Conservation (phyloP, 1,284 basidiomycete species). For the Malassezia pachydermatis region DNA sequence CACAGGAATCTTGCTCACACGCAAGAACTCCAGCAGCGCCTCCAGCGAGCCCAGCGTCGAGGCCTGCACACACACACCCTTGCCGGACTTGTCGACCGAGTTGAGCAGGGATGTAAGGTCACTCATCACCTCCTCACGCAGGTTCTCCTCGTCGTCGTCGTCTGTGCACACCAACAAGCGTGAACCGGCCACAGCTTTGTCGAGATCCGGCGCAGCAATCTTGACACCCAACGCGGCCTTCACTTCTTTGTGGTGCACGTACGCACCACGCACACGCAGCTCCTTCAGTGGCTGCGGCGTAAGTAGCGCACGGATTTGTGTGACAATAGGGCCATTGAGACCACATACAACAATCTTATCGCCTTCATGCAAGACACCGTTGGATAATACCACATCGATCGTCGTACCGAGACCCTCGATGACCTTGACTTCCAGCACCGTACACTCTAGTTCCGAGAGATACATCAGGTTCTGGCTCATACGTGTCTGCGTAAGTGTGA, state of each 20-base stretch:
- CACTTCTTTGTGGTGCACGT: conserved; percentile 96
- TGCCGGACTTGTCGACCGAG: conserved; percentile 85
- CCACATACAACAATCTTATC: conserved; percentile 95
- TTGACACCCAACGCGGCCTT: conserved; percentile 97
- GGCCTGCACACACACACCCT: conserved; percentile 94
- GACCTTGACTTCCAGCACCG: conserved; percentile 98
- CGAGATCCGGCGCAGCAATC: conserved; percentile 85
- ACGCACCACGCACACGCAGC: conserved; percentile 90
- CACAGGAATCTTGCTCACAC: conserved; percentile 81
- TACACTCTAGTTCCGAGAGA: conserved; percentile 92
- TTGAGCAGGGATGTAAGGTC: conserved; percentile 82
- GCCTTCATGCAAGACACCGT: conserved; percentile 83
- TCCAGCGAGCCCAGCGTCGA: conserved; percentile 95
- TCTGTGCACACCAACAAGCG: conserved; percentile 80
- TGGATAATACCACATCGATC: conserved; percentile 92
- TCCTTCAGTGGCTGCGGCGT: conserved; percentile 96
- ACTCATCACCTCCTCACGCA: conserved; percentile 91
- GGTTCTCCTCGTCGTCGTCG: conserved; percentile 89
- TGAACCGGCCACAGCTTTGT: conserved; percentile 98
- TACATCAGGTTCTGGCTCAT: conserved; percentile 99
- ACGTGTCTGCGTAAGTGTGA: conserved; percentile 92
- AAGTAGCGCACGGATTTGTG: conserved; percentile 81
- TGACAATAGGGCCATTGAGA: conserved; percentile 93
- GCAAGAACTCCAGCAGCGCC: conserved; percentile 90
- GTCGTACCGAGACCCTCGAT: conserved; percentile 97